Evolutionary conservation across 2,329 filamentous ascomycete genomes (phyloP).

Genomic region (Cladorrhinum sp.): DNA sequence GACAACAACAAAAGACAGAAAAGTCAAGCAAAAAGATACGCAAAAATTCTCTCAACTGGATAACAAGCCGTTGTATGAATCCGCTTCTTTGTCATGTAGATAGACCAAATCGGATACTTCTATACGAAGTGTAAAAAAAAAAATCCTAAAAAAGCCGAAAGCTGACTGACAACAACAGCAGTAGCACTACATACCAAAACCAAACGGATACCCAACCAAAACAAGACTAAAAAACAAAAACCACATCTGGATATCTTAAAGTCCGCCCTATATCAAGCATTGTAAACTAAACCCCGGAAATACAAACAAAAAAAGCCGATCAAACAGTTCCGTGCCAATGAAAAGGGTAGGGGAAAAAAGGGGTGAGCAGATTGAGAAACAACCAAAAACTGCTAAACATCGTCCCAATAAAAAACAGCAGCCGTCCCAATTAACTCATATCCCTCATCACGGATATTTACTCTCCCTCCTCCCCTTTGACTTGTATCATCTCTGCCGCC

Average conservation of each 20-base stretch:
- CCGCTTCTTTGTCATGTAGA: too few relatives aligned
- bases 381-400: background rate
- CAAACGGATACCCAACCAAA: background rate
- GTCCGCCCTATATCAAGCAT: background rate
- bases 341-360: background rate
- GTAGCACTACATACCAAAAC: too few relatives aligned
- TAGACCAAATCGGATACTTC: too few relatives aligned
- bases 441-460: background rate
- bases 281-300: background rate
- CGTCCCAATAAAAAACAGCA: too few relatives aligned
- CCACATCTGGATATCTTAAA: background rate
- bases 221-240: background rate
- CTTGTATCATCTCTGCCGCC: conserved; percentile 14
- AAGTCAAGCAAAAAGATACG: too few relatives aligned
- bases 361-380: background rate
- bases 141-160: background rate
- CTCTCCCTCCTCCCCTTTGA: background rate
- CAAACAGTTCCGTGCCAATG: background rate
- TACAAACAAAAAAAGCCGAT: background rate
- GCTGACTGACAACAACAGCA: too few relatives aligned
- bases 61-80: too few relatives aligned
- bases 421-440: too few relatives aligned
- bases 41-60: too few relatives aligned
- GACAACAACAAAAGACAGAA: too few relatives aligned
- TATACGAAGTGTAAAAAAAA: too few relatives aligned